These are phyloP conservation scores for Camelina laxa DNA, from an alignment of 345 rosid species.

Conservation along the genomic window DNA sequence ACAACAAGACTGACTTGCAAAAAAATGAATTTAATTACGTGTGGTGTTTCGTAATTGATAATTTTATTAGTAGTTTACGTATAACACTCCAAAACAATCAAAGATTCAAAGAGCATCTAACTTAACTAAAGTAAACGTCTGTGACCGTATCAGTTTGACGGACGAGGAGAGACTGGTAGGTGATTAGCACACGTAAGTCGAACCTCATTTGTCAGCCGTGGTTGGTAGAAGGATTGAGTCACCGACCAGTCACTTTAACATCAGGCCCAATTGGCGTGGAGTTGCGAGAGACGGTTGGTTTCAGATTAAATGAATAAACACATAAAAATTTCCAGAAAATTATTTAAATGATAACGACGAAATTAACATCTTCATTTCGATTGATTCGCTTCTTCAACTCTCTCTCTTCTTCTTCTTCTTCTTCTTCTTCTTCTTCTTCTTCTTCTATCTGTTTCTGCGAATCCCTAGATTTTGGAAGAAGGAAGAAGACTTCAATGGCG, in stretches of 20 bases:
- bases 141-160: conserved; percentile 16
- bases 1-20: background rate
- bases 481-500: conserved; percentile 52
- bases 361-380: conserved; percentile 34
- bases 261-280: conserved; percentile 39
- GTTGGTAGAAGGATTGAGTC: conserved; percentile 18
- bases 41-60: too few species aligned
- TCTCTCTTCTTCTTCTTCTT: conserved; percentile 13
- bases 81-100: background rate
- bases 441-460: conserved; percentile 19
- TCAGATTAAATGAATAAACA: background rate
- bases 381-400: conserved; percentile 30
- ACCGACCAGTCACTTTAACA: conserved; percentile 39
- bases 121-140: conserved; percentile 4
- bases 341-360: conserved; percentile 39
- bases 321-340: background rate
- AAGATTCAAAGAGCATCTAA: background rate
- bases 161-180: conserved; percentile 14
- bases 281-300: conserved; percentile 37
- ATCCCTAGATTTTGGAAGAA: conserved; percentile 24
- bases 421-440: background rate
- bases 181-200: background rate
- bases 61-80: too few species aligned
- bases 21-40: background rate
- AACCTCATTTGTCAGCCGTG: background rate